Conservation (phyloP, 805 yeast species). For the Clavispora asparagi region DNA sequence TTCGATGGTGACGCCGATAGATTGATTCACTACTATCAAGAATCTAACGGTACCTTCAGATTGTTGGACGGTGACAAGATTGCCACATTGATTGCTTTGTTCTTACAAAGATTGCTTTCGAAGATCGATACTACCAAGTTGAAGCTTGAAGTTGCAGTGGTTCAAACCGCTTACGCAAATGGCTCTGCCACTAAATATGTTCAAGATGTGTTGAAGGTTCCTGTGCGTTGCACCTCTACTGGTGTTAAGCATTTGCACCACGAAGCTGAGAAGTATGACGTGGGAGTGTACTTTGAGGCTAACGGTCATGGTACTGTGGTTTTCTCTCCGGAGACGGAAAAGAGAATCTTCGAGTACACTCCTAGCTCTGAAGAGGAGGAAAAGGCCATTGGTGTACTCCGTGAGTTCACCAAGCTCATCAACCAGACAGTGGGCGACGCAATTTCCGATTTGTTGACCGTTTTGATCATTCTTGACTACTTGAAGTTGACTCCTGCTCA, state of each 20-base stretch:
- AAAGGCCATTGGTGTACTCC: conserved; percentile 49
- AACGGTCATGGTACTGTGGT: conserved; percentile 98
- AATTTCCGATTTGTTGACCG: conserved; percentile 81
- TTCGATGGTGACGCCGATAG: conserved; percentile 98
- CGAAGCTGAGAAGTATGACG: conserved; percentile 76
- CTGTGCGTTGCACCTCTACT: conserved; percentile 86
- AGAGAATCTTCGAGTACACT: conserved; percentile 25
- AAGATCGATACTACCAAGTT: conserved; percentile 44
- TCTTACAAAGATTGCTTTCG: conserved; percentile 48
- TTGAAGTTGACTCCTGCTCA: conserved; percentile 54
- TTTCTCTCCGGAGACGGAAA: conserved; percentile 53
- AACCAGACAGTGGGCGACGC: conserved; percentile 99
- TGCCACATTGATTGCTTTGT: conserved; percentile 74
- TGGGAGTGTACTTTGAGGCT: conserved; percentile 96
- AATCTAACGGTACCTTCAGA: conserved; percentile 36
- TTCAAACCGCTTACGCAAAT: conserved; percentile 97
- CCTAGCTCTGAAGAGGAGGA: conserved; percentile 38
- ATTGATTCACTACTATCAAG: conserved; percentile 70
- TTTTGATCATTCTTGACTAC: conserved; percentile 57
- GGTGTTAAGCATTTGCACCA: conserved; percentile 97
- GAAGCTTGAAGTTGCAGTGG: conserved; percentile 61
- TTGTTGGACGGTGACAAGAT: conserved; percentile 91
- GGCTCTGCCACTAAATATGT: conserved; percentile 82
- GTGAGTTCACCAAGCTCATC: conserved; percentile 62
- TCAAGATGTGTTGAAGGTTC: conserved; percentile 54